Evolutionary conservation across 495 filamentous ascomycete genomes (phyloP), one percentile per base, ranked within the genome.

Genomic region (Rostrohypoxylon terebratum): DNA sequence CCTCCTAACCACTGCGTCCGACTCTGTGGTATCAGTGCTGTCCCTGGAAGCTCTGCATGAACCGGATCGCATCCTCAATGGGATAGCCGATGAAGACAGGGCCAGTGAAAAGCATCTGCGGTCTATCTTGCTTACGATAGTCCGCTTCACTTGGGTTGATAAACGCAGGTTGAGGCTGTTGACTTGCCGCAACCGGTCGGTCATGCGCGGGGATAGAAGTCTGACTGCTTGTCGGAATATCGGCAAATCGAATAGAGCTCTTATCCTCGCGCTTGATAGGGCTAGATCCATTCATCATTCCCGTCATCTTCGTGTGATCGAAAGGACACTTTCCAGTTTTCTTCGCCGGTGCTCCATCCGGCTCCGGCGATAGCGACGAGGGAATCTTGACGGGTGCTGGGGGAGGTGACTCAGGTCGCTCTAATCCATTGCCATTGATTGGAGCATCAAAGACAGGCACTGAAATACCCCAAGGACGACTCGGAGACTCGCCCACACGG

Each of bases 51-150:
- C 90, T 86, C 66, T 90, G 87, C 83, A 97, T 84, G 36, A 97
- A 81, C 20, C 82, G 80, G 18, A 92, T 87, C 16, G 92, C 89
- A 76, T 96, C 90, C 65, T 96, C 93, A 38, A 93, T 85, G 1
- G 91, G 87, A 76, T 96, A 97, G 0, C 93, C 94, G 69, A 97
- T 91, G 74, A 97, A 97, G 1, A 97, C 93, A 0, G 94, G 93
- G 0, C 94, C 94, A 21, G 90, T 94, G 47, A 96, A 96, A 0
- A 93, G 81, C 83, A 96, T 87, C 71, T 89, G 89, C 0, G 91
- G 85, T 9, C 64, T 71, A 69, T 73, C 76, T 51, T 72, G 58
- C 67, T 58, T 79, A 60, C 31, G 75, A 21, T 13, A 62, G 5
- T 66, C 72, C 5, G 77, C 36, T 51, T 79, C 77, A 6, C 76